Percentiles rank a stretch among this genome's conserved stretches.
phyloP scores from a whole-genome alignment of 306 rosid species.

The Quercus suber region DNA sequence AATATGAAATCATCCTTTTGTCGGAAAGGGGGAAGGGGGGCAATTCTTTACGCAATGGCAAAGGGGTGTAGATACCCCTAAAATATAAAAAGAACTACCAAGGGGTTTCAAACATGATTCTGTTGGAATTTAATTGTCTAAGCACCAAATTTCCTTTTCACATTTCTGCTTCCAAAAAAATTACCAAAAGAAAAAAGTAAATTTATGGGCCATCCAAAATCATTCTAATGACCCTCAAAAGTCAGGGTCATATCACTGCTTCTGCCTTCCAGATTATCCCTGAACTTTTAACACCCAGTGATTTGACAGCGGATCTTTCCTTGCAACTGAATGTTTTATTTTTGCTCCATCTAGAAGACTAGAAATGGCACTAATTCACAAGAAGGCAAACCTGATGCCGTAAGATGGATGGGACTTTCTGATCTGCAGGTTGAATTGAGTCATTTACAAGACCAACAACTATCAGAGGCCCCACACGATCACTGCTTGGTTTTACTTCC shows the following conservation, averaged over 20 bases:
- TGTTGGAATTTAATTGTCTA: background rate
- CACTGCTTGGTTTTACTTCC: constrained; percentile 51
- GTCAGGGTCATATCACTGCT: constrained; percentile 1
- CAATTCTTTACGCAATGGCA: too few relatives aligned
- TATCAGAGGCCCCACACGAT: constrained; percentile 65
- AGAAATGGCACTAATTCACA: constrained; percentile 14
- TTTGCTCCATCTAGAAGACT: constrained; percentile 11
- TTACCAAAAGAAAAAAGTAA: background rate
- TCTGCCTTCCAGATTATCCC: constrained; percentile 1
- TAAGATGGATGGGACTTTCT: constrained; percentile 41
- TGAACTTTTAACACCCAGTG: constrained; percentile 8
- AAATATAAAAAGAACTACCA: too few relatives aligned
- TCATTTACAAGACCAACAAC: constrained; percentile 60
- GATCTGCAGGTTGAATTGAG: constrained; percentile 28
- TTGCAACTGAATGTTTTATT: background rate
- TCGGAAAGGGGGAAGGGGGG: background rate
- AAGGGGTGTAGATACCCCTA: background rate
- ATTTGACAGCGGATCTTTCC: background rate
- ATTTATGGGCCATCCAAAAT: constrained; percentile 11
- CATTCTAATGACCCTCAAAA: constrained; percentile 2
- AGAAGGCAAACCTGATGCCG: constrained; percentile 55
- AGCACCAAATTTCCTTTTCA: background rate
- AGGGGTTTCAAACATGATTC: background rate
- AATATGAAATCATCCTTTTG: background rate
- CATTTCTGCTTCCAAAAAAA: background rate